Evolutionary conservation across 768 basidiomycete species (phyloP), one percentile per base, ranked within the genome.

Genomic region (Hydnum rufescens): DNA sequence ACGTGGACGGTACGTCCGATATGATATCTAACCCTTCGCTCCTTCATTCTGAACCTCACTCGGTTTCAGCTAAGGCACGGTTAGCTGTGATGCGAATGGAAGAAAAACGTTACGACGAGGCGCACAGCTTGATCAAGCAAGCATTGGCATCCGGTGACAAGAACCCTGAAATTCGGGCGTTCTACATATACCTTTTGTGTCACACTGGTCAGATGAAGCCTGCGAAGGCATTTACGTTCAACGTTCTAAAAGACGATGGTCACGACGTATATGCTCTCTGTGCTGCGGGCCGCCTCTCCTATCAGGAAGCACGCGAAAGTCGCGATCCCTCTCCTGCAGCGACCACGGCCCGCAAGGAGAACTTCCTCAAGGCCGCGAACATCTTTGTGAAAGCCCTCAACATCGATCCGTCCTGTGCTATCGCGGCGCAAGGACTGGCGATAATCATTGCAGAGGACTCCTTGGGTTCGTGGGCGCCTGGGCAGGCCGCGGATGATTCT

Each of bases 371-470:
- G 5, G 74, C 82, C 2, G 87, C 87, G 1, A 90, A 95, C 64
- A 86, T 87, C 57, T 97, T 85, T 61, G 86, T 92, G 62, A 89
- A 88, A 63, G 93, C 92, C 0, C 66, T 99, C 31, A 75, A 76
- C 47, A 59, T 88, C 3, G 89, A 96, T 61, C 79, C 86, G 0
- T 68, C 74, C 26, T 95, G 89, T 64, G 88, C 88, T 1, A 78
- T 89, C 55, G 95, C 92, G 2, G 95, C 93, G 3, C 89, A 95
- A 62, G 93, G 93, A 2, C 70, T 99, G 4, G 95, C 92, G 1
- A 96, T 97, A 57, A 78, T 85, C 3, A 78, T 87, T 2, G 93
- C 90, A 0, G 95, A 99, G 62, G 89, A 93, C 63, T 80, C 82
- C 0, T 66, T 97, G 5, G 84, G 85, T 51, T 74, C 74, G 8